Evolutionary conservation across 1,139 yeast genomes (phyloP).

Genomic region (Taphrina pruni): DNA sequence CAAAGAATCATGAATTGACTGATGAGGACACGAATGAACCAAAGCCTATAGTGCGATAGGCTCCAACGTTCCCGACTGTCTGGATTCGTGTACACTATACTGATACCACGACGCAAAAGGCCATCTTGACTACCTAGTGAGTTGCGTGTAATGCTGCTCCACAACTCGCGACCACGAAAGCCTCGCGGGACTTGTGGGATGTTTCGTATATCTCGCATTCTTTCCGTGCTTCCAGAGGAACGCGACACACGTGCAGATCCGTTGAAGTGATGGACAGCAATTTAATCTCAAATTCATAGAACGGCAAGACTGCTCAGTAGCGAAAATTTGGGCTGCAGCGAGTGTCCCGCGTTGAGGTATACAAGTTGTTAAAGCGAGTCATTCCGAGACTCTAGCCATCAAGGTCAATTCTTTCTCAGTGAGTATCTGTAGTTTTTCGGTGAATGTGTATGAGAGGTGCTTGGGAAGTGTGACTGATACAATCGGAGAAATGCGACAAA

Average conservation of each 20-base stretch:
- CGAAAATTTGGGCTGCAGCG: conserved; percentile 15
- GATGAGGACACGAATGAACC: too few relatives aligned
- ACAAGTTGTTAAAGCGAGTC: neutral
- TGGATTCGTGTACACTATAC: too few relatives aligned
- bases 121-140: too few relatives aligned
- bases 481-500: neutral
- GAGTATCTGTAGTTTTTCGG: neutral
- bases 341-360: conserved; percentile 17
- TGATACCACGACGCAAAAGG: too few relatives aligned
- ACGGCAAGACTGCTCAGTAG: conserved; percentile 20
- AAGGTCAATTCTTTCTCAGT: conserved; percentile 17
- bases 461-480: conserved; percentile 1
- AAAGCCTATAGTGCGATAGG: too few relatives aligned
- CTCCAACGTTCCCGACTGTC: too few relatives aligned
- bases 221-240: too few relatives aligned
- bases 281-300: conserved; percentile 2
- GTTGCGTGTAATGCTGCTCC: neutral
- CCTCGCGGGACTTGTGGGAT: neutral
- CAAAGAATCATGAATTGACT: too few relatives aligned
- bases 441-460: neutral
- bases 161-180: conserved; percentile 6
- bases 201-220: neutral
- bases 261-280: neutral
- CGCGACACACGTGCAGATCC: too few relatives aligned
- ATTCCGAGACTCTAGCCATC: neutral